phyloP scores from a whole-genome alignment of 139 green algal species.

The Chlorella sp. region DNA sequence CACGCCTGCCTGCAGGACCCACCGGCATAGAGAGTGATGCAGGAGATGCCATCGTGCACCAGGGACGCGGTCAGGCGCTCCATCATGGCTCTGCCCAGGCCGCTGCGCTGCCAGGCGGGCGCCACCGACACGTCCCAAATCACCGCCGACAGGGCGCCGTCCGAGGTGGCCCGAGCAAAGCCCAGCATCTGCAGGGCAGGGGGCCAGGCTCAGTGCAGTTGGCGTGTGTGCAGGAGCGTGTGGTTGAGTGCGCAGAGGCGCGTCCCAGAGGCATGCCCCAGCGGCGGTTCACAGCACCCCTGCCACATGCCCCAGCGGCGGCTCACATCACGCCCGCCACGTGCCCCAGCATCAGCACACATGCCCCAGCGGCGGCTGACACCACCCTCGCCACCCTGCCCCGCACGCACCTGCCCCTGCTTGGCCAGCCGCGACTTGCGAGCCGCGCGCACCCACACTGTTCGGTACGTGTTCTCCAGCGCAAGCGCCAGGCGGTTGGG shows the following conservation, averaged over 20 bases:
- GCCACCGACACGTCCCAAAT: slow-evolving; percentile 90
- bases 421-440: slow-evolving; percentile 56
- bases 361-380: too few species aligned
- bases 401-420: slow-evolving; percentile 48
- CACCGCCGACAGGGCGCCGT: slow-evolving; percentile 78
- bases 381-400: too few species aligned
- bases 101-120: slow-evolving; percentile 82
- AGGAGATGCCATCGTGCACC: slow-evolving; percentile 71
- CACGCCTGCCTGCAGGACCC: too few species aligned
- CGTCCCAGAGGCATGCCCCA: too few species aligned
- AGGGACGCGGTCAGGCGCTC: slow-evolving; percentile 79
- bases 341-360: too few species aligned
- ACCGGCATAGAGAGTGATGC: slow-evolving; percentile 81
- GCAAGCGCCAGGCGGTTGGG: slow-evolving; percentile 69
- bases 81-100: slow-evolving; percentile 79
- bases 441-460: slow-evolving; percentile 71
- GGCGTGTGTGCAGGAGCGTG: too few species aligned
- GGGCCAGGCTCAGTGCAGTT: too few species aligned
- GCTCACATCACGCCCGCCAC: too few species aligned
- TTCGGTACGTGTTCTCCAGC: slow-evolving; percentile 78
- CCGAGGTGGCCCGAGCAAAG: slow-evolving; percentile 87
- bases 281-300: too few species aligned
- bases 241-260: background rate
- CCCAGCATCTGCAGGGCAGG: slow-evolving; percentile 59
- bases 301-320: too few species aligned